Conservation (phyloP, 331 rosid genomes). For the Rosa hybrid region DNA sequence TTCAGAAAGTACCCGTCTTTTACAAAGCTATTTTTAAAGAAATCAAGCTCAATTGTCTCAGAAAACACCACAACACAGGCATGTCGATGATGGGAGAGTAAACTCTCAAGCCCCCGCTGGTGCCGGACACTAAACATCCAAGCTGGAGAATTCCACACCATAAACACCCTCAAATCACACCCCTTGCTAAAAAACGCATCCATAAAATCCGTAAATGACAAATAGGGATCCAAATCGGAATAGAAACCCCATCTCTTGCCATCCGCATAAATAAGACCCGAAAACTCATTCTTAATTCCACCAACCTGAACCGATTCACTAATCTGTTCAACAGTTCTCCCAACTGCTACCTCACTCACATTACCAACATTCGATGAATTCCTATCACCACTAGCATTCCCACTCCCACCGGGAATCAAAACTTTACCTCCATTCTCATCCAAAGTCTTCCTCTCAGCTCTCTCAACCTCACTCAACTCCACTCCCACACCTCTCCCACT, state of each 20-base stretch:
- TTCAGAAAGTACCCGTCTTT: conserved; percentile 63
- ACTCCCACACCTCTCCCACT: conserved; percentile 9
- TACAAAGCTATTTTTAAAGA: conserved; percentile 67
- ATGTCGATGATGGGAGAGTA: conserved; percentile 61
- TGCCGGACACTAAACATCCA: conserved; percentile 83
- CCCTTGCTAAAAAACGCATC: conserved; percentile 60
- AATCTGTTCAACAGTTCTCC: conserved; percentile 21
- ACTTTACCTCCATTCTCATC: conserved; percentile 32
- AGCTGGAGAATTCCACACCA: conserved; percentile 98
- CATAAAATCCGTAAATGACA: conserved; percentile 66
- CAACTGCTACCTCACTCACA: conserved; percentile 17
- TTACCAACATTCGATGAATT: conserved; percentile 20
- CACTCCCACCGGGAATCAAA: conserved; percentile 16
- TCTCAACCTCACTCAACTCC: conserved; percentile 23
- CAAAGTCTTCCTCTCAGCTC: conserved; percentile 41
- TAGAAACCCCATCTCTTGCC: conserved; percentile 90
- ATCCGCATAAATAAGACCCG: conserved; percentile 65
- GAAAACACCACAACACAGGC: conserved; percentile 89
- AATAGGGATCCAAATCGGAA: conserved; percentile 63
- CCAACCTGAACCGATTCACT: conserved; percentile 10
- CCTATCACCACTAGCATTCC: conserved; percentile 9
- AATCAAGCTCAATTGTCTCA: conserved; percentile 92
- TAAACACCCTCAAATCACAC: conserved; percentile 65
- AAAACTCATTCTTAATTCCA: conserved; percentile 30
- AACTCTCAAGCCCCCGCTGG: conserved; percentile 91